Evolutionary conservation across 331 rosid genomes (phyloP).

Genomic region (Stylosanthes scabra): DNA sequence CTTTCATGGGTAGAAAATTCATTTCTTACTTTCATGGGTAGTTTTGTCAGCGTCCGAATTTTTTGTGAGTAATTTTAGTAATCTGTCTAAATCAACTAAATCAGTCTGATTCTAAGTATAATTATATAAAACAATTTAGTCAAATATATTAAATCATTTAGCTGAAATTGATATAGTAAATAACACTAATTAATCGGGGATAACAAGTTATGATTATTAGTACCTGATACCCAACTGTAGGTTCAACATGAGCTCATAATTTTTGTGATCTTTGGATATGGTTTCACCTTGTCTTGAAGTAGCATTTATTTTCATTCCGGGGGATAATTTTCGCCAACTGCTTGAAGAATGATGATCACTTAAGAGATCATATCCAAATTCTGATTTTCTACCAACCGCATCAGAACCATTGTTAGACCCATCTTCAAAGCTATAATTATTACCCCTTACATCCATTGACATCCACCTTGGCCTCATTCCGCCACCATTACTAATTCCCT

Average conservation of each 20-base stretch:
- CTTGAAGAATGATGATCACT: slow-evolving; percentile 37
- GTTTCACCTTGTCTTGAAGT: slow-evolving; percentile 75
- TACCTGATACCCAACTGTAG: slow-evolving; percentile 96
- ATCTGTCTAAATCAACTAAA: neutral
- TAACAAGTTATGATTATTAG: slow-evolving; percentile 44
- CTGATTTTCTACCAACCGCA: slow-evolving; percentile 42
- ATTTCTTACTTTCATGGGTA: too few species aligned
- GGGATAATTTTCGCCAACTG: slow-evolving; percentile 27
- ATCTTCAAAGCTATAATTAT: slow-evolving; percentile 48
- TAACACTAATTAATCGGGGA: neutral
- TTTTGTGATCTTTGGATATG: slow-evolving; percentile 88
- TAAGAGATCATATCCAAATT: slow-evolving; percentile 36
- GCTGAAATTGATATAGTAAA: neutral
- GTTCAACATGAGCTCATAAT: slow-evolving; percentile 94
- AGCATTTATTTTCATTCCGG: slow-evolving; percentile 49
- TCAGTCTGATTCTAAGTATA: too few species aligned
- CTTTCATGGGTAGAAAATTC: too few species aligned
- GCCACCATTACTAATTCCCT: slow-evolving; percentile 41
- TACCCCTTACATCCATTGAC: slow-evolving; percentile 61
- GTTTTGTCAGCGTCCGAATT: too few species aligned
- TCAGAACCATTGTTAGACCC: neutral
- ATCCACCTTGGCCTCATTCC: slow-evolving; percentile 48
- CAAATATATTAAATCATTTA: too few species aligned
- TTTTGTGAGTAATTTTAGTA: too few species aligned
- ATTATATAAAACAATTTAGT: too few species aligned